These are phyloP conservation scores for Oleoguttula mirabilis DNA, from an alignment of 495 filamentous ascomycete genomes.

Conservation along the genomic window DNA sequence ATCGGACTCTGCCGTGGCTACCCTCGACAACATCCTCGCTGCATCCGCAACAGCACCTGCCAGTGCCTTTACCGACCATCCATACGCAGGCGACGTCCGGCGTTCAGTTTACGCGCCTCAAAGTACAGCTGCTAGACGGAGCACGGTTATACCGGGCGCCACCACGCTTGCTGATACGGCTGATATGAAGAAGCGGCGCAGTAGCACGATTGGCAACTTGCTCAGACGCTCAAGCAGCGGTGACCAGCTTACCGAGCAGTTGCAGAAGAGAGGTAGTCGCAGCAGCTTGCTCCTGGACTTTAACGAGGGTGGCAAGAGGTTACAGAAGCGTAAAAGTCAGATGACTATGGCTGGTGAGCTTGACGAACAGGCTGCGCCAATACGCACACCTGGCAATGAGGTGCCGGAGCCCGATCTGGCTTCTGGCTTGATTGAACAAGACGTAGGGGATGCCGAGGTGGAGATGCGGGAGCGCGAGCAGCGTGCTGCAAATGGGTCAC, in stretches of 20 bases:
- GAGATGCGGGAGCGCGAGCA: conserved; percentile 4
- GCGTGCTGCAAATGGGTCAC: not conserved
- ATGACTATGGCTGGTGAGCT: conserved; percentile 20
- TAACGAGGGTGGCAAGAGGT: conserved; percentile 21
- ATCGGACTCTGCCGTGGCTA: conserved; percentile 71
- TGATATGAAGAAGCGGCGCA: conserved; percentile 9
- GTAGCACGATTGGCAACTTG: conserved; percentile 17
- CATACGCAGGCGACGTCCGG: conserved; percentile 52
- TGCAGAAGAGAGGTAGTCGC: conserved; percentile 22
- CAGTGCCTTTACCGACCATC: conserved; percentile 87
- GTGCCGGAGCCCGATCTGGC: conserved; percentile 1
- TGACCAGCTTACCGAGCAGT: conserved; percentile 22
- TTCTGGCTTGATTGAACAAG: conserved; percentile 4
- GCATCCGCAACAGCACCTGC: conserved; percentile 91
- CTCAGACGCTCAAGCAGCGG: conserved; percentile 20
- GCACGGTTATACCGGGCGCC: conserved; percentile 2
- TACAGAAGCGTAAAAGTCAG: conserved; percentile 26
- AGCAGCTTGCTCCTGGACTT: conserved; percentile 10
- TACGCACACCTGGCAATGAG: conserved; percentile 1
- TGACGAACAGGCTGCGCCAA: conserved; percentile 6
- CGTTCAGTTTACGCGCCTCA: conserved; percentile 11
- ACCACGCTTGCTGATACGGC: not conserved
- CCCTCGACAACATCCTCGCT: conserved; percentile 85
- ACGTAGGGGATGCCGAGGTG: not conserved
- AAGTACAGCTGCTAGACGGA: conserved; percentile 10